Conservation (phyloP, 1,139 yeast species). For the Tardiomyces digboiensis region DNA sequence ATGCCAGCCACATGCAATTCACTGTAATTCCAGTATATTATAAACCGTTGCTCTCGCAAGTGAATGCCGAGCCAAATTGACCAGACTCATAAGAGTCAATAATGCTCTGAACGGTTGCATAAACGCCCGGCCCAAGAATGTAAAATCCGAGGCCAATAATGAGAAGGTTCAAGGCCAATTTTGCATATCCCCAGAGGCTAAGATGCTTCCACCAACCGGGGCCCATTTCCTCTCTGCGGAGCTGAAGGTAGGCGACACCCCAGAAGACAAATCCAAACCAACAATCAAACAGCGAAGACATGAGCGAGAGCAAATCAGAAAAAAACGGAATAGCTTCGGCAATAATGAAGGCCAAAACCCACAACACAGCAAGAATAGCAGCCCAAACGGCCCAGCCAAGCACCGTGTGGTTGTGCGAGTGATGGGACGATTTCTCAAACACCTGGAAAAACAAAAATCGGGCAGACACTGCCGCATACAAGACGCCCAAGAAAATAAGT, state of each 20-base stretch:
- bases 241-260: constrained; percentile 48
- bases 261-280: constrained; percentile 60
- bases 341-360: constrained; percentile 47
- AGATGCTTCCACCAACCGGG: constrained; percentile 23
- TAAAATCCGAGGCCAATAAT: constrained; percentile 40
- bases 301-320: constrained; percentile 45
- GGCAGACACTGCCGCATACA: constrained; percentile 46
- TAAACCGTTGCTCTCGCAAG: not conserved
- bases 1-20: no score
- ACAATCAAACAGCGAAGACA: constrained; percentile 56
- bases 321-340: constrained; percentile 60
- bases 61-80: not conserved
- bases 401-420: constrained; percentile 39
- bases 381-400: constrained; percentile 48
- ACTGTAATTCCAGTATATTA: no score
- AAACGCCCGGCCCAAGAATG: constrained; percentile 50
- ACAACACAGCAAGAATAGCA: constrained; percentile 33
- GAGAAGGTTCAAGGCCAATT: constrained; percentile 28
- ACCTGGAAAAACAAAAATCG: constrained; percentile 40
- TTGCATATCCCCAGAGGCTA: constrained; percentile 14
- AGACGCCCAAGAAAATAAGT: constrained; percentile 44
- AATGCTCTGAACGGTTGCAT: constrained; percentile 46
- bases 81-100: constrained; percentile 20
- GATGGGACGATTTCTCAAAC: constrained; percentile 30
- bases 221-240: constrained; percentile 19